Evolutionary conservation across 2,329 filamentous ascomycete species (phyloP).

Genomic region (Pseudocercospora fijiensis): DNA sequence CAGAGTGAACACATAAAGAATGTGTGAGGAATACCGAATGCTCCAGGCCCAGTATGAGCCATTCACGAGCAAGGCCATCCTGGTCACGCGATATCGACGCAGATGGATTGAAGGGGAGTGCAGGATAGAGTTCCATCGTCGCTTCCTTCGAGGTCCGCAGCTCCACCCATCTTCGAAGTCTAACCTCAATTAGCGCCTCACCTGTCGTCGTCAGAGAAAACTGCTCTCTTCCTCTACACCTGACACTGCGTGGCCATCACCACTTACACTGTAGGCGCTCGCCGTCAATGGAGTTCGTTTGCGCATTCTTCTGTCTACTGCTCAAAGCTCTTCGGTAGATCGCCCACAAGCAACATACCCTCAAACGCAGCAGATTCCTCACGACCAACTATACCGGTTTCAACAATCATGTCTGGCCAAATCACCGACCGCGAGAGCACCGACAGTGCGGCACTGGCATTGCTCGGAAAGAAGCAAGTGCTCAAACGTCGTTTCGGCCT

Average conservation of each 20-base stretch:
- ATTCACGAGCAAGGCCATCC: no score
- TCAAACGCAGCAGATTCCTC: not conserved
- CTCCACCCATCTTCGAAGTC: slow-evolving; percentile 1
- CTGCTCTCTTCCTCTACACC: not conserved
- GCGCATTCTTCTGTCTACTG: slow-evolving; percentile 37
- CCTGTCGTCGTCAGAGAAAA: not conserved
- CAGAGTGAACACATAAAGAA: not conserved
- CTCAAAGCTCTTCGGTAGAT: slow-evolving; percentile 36
- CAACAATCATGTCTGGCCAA: slow-evolving; percentile 25
- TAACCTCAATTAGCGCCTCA: not conserved
- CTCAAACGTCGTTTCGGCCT: slow-evolving; percentile 47
- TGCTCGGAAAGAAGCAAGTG: slow-evolving; percentile 49
- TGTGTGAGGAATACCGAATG: not conserved
- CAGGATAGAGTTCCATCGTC: not conserved
- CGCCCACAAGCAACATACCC: slow-evolving; percentile 2
- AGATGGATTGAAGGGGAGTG: not conserved
- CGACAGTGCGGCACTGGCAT: slow-evolving; percentile 43
- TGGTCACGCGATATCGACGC: not conserved
- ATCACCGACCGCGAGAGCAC: slow-evolving; percentile 17
- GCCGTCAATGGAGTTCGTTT: slow-evolving; percentile 35
- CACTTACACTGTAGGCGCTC: not conserved
- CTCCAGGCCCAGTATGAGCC: not conserved
- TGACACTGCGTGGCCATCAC: not conserved
- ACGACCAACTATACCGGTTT: no score
- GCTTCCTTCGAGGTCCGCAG: slow-evolving; percentile 1